Evolutionary conservation across 352 stramenopile genomes (phyloP), one percentile per base, ranked within the genome.

Genomic region (Pythium dissotocum): DNA sequence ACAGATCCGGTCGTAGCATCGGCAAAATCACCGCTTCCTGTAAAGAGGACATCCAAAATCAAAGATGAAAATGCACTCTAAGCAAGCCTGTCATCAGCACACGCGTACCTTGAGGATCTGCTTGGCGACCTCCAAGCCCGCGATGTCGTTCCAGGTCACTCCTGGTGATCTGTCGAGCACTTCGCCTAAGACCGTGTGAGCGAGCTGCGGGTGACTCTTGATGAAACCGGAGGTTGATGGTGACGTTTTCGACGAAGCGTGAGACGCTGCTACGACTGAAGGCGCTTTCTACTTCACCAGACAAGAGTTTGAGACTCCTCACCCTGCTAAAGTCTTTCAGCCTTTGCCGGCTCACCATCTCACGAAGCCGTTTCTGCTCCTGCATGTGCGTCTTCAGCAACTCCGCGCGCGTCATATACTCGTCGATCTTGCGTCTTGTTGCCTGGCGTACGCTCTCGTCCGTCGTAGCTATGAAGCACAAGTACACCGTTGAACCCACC

Each of bases 11-110:
- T 10, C 88, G 87, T 16, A 95, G 61, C 38, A 84, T 93, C 13
- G 88, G 88, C 55, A 94, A 63, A 66, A 96, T 94, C 18, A 96
- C 85, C n/a, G 87, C 88, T 72, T 96, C 88, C 88, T 94, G 70
- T 1, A 18, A 6, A 36, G 1, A 40, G 12, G 4, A 44, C 6
- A 44, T 24, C 21, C 36, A 55, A 52, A 58, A 53, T 57, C 21
- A 53, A 14, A 6, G 2, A 24, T 53, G 3, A 53, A 9, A 30
- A 30, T 30, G 46, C 21, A 24, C n/a, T 30, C 6, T 10, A 4
- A 14, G 46, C 46, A n/a, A 16, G 18, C 14, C 30, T 21, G 7
- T 30, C 46, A 53, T 4, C 4, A 44, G 13, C 35, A 16, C 54
- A 55, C 13, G 7, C 52, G n/a, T 32, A 94, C 86, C 83, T 95